Evolutionary conservation across 2,329 filamentous ascomycete genomes (phyloP).

Genomic region (Zymoseptoria ardabiliae): DNA sequence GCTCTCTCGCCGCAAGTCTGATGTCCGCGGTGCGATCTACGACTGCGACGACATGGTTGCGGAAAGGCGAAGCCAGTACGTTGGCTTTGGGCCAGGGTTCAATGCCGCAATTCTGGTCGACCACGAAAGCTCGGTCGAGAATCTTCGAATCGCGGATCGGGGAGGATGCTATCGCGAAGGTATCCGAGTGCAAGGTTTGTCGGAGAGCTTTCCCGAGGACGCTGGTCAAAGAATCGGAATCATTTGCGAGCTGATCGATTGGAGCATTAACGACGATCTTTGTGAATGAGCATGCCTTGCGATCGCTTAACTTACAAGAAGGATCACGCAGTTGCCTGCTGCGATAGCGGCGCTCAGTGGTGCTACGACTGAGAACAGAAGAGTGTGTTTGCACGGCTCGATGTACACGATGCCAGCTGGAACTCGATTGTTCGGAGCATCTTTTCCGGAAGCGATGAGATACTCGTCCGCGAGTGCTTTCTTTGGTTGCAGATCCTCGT

Average conservation of each 20-base stretch:
- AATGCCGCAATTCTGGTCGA: constrained; percentile 29
- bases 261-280: not conserved
- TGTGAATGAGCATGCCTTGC: not conserved
- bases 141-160: constrained; percentile 24
- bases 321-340: constrained; percentile 45
- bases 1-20: constrained; percentile 44
- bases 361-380: constrained; percentile 41
- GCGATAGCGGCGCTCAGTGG: constrained; percentile 42
- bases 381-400: constrained; percentile 41
- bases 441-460: constrained; percentile 33
- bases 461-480: constrained; percentile 38
- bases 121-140: constrained; percentile 23
- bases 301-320: constrained; percentile 35
- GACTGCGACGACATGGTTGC: constrained; percentile 43
- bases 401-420: constrained; percentile 43
- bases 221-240: constrained; percentile 30
- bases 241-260: constrained; percentile 33
- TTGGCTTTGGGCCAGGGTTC: constrained; percentile 14
- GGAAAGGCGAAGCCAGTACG: constrained; percentile 31
- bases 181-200: constrained; percentile 41
- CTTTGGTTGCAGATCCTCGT: constrained; percentile 34
- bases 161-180: constrained; percentile 39
- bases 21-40: constrained; percentile 56
- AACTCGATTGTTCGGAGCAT: constrained; percentile 30
- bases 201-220: constrained; percentile 35